A percentile compares a stretch with the other conserved stretches of the same genome.
phyloP scores from a whole-genome alignment of 805 yeast species.

The Metschnikowia hibisci region DNA sequence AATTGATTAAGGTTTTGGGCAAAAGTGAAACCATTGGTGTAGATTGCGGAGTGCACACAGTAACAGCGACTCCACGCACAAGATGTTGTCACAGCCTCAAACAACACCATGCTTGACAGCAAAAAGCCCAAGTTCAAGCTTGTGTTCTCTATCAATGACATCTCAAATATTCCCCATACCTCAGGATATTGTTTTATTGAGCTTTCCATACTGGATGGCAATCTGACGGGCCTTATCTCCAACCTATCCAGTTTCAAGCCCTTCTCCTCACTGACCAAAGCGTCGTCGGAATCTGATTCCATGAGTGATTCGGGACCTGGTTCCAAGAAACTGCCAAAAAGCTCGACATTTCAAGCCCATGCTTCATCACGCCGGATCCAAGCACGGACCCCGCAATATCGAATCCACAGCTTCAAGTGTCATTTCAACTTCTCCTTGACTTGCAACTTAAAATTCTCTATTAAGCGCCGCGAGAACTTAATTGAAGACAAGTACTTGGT shows the following conservation, averaged over 20 bases:
- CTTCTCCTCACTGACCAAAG: slow-evolving; percentile 10
- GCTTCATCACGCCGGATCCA: slow-evolving; percentile 23
- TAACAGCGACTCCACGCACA: not conserved
- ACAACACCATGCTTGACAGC: slow-evolving; percentile 17
- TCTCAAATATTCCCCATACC: slow-evolving; percentile 81
- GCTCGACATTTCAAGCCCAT: slow-evolving; percentile 1
- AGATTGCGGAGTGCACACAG: not conserved
- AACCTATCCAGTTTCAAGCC: slow-evolving; percentile 14
- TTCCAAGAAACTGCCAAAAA: not conserved
- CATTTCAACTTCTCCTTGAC: slow-evolving; percentile 31
- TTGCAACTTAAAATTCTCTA: slow-evolving; percentile 38
- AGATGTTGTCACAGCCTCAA: not conserved
- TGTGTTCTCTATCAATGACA: slow-evolving; percentile 55
- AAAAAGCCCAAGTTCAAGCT: slow-evolving; percentile 62
- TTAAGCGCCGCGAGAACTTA: slow-evolving; percentile 35
- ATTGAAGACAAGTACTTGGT: slow-evolving; percentile 42
- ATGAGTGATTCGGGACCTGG: not conserved
- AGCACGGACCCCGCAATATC: slow-evolving; percentile 28
- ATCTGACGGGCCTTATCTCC: slow-evolving; percentile 13
- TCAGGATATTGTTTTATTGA: slow-evolving; percentile 65
- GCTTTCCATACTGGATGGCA: slow-evolving; percentile 55
- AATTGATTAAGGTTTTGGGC: too few relatives aligned
- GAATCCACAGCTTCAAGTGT: slow-evolving; percentile 39
- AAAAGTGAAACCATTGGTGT: not conserved
- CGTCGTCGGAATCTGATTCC: not conserved